A percentile compares a stretch with the other conserved stretches of the same genome.
Evolutionary conservation across 179 eudicot species (phyloP).

Genomic region (Vitellaria paradoxa): DNA sequence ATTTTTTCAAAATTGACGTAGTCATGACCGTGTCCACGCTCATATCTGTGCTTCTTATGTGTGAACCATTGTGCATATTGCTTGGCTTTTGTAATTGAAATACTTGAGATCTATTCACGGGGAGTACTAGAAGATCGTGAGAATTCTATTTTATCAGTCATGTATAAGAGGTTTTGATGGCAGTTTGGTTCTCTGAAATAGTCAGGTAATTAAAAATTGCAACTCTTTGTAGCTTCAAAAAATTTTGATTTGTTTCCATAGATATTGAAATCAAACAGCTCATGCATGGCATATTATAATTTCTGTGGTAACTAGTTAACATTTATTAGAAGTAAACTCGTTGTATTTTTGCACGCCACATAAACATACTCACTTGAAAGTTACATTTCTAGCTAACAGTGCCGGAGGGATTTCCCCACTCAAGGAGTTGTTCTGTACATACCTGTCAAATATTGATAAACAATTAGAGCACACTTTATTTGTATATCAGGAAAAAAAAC

Average conservation of each 20-base stretch:
- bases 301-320: neutral
- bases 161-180: neutral
- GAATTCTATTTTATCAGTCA: neutral
- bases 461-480: neutral
- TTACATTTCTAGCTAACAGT: slow-evolving; percentile 50
- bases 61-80: neutral
- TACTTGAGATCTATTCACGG: neutral
- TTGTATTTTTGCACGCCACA: neutral
- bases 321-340: neutral
- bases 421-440: slow-evolving; percentile 84
- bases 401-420: slow-evolving; percentile 73
- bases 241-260: neutral
- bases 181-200: neutral
- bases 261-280: neutral
- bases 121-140: neutral
- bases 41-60: too few species aligned
- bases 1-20: too few species aligned
- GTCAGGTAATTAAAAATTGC: neutral
- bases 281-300: neutral
- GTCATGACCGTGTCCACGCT: too few species aligned
- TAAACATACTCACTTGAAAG: slow-evolving; percentile 61
- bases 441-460: slow-evolving; percentile 40
- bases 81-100: neutral
- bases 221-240: neutral
- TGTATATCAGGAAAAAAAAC: neutral